Evolutionary conservation across 2,329 filamentous ascomycete genomes (phyloP), one percentile per base, ranked within the genome.

Genomic region (Claviceps paspali): DNA sequence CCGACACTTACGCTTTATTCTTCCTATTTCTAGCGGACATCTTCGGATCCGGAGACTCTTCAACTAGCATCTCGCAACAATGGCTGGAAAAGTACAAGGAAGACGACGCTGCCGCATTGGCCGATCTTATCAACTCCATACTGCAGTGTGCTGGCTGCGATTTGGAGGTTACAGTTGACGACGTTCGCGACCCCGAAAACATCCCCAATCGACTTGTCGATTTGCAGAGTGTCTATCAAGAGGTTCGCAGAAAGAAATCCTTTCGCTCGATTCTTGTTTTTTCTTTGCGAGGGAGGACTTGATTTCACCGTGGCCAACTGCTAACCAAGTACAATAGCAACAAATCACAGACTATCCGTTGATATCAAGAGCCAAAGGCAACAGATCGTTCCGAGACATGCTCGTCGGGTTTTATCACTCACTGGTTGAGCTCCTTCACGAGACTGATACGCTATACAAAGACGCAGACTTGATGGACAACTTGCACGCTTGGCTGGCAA

Each of bases 321-420:
- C 54, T 64, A 42, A 64, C 35, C 45, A 22, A 7, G 22, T 14
- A 35, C 5, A 9, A 33, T 43, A 79, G 65, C 72, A 81, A 68
- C 76, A 82, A 53, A 79, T 88, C 35, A 80, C 82, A 23, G 91
- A 96, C 34, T 98, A 98, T 51, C 91, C 91, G 28, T 71, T 98
- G 31, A 82, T 93, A 41, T 82, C 85, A 12, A 87, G 79, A 59
- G 71, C 78, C 28, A 88, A 82, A 55, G 76, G 76, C 40, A 81
- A 75, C 44, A 73, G 75, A 45, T 73, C 79, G 19, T 95, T 96
- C 60, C 82, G 84, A 45, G 70, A 80, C 28, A 69, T 79, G 33
- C 67, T 98, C 12, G 68, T 81, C 36, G 73, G 74, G 43, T 95
- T 96, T 60, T 86, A 94, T 55, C 64, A 74, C 42, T 70, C 79